Evolutionary conservation across 169 alveolate genomes (phyloP).

Genomic region (Cyclospora cayetanensis): DNA sequence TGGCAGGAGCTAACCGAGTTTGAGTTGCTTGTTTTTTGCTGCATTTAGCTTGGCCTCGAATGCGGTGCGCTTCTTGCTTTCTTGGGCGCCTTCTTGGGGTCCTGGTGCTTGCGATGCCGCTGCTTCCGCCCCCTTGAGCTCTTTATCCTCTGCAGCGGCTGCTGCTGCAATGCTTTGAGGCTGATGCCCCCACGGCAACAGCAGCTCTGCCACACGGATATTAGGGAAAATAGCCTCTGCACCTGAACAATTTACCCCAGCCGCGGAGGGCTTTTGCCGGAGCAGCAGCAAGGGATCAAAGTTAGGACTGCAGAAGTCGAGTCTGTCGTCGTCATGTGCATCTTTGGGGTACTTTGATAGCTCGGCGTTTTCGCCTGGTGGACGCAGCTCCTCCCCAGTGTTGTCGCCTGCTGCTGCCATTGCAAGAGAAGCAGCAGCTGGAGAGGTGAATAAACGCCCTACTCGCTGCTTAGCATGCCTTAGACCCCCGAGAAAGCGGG

Average conservation of each 20-base stretch:
- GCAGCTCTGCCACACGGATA: neutral
- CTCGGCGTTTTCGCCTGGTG: neutral
- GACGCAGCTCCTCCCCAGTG: neutral
- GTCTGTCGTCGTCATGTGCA: neutral
- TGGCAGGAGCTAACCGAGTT: neutral
- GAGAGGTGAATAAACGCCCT: too few relatives aligned
- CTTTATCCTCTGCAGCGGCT: neutral
- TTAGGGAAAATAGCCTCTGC: neutral
- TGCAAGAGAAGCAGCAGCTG: neutral
- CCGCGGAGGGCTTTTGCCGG: neutral
- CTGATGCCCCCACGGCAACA: neutral
- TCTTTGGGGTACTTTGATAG: neutral
- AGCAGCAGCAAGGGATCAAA: neutral
- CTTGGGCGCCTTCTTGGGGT: too few relatives aligned
- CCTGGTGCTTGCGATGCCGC: neutral
- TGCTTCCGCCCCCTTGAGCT: neutral
- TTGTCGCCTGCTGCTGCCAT: neutral
- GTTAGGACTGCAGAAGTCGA: neutral
- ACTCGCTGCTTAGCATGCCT: too few relatives aligned
- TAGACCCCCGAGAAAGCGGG: too few relatives aligned
- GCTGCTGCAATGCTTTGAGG: neutral
- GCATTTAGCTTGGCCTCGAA: neutral
- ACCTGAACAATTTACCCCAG: neutral
- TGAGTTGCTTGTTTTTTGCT: neutral
- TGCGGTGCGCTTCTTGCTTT: neutral